phyloP scores from a whole-genome alignment of 108 stramenopile species.

The Poteriospumella lacustris region DNA sequence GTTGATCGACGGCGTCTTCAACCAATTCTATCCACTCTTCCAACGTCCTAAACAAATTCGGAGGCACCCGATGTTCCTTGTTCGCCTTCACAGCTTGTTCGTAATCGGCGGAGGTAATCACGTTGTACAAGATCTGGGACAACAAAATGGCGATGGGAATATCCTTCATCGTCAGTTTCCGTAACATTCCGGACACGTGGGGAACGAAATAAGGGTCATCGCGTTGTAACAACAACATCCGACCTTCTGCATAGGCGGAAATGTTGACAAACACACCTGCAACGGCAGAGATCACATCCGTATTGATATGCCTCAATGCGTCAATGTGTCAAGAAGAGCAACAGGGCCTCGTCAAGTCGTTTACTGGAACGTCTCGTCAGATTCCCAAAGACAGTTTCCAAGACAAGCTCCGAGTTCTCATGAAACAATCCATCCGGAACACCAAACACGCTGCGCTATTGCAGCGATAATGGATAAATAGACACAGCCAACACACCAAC shows the following conservation, averaged over 20 bases:
- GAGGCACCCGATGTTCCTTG: background rate
- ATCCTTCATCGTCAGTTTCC: slow-evolving; percentile 34
- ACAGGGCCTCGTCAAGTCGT: slow-evolving; percentile 42
- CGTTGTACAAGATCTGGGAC: slow-evolving; percentile 46
- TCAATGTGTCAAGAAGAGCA: no score
- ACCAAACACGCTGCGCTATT: no score
- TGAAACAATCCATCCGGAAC: slow-evolving; percentile 34
- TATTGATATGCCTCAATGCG: slow-evolving; percentile 24
- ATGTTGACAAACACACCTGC: slow-evolving; percentile 43
- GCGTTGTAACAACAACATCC: slow-evolving; percentile 14
- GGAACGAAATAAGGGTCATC: background rate
- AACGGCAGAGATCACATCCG: slow-evolving; percentile 41
- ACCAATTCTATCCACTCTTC: background rate
- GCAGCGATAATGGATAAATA: no score
- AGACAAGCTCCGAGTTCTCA: slow-evolving; percentile 40
- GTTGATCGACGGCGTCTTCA: background rate
- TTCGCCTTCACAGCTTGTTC: background rate
- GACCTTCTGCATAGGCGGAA: slow-evolving; percentile 27
- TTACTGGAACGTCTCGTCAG: background rate
- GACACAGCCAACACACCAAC: no score
- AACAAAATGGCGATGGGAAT: slow-evolving; percentile 26
- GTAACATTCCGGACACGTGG: slow-evolving; percentile 27
- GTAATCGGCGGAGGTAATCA: slow-evolving; percentile 19
- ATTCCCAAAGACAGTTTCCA: slow-evolving; percentile 49
- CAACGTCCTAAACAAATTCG: background rate